Base-by-base conservation (phyloP, 2,329 filamentous ascomycete species). In the Dactylella cylindrospora region DNA sequence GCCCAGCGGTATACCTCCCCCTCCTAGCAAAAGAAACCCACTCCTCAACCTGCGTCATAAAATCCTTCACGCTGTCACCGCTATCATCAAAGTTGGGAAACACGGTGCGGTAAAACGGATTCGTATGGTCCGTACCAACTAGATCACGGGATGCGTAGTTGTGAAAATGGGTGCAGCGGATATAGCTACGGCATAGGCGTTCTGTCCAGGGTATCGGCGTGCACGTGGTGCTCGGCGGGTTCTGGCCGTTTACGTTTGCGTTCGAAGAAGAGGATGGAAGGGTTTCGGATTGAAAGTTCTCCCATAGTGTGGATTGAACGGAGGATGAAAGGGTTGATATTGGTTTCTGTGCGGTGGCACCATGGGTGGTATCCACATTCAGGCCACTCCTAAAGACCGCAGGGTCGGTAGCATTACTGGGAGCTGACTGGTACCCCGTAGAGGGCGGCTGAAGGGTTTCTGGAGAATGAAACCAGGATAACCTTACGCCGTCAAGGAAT, bases 21-120 rank as follows among this genome's bases (percentile, higher is more conserved):
- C 26, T 25, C 10, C 26, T 23, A 3, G 15, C 15, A 13, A 40
- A 40, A 3, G 6, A 5, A n/a, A 51, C 17, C 35, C 20, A 31
- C 13, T 28, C 47, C 17, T 31, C 47, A 2, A 51, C 25, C 31
- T 51, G 33, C 7, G 25, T 23, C 5, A 41, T 23, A 5, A 51
- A 17, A 13, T 39, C 26, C 2, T 51, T 51, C 4, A 40, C 45
- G 28, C 26, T 32, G 4, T 17, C 35, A 17, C 43, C 17, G 10
- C 31, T 26, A 7, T 26, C 9, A 10, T 26, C 31, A 10, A 26
- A 8, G 5, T 9, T 12, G n/a, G 47, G 20, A 13, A 23, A 9
- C 10, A 41, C 20, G 12, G 33, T 29, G 17, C 10, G 17, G 23
- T 51, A 51, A 35, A 25, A 13, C 17, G 35, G 20, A 13, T 25